Evolutionary conservation across 257 asterid species (phyloP).

Genomic region (Datura wrightii): DNA sequence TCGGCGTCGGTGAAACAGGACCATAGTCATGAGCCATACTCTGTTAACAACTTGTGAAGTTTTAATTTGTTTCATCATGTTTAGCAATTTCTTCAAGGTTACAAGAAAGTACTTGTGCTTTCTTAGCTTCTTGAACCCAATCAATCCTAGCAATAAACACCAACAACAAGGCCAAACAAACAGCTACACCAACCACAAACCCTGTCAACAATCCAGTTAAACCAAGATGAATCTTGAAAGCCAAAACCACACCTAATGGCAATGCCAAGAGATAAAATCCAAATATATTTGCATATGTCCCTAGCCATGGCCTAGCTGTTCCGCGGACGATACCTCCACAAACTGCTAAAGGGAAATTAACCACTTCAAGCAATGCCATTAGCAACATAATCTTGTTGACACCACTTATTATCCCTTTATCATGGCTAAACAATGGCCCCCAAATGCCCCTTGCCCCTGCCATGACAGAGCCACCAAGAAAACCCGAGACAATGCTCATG

Average conservation of each 20-base stretch:
- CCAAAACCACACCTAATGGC: constrained; percentile 72
- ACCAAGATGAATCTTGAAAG: constrained; percentile 63
- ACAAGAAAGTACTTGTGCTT: constrained; percentile 51
- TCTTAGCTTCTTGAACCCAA: constrained; percentile 72
- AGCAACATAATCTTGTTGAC: constrained; percentile 63
- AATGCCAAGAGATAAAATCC: constrained; percentile 80
- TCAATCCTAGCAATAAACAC: constrained; percentile 63
- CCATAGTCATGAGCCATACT: neutral
- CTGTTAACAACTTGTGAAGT: neutral
- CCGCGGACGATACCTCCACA: constrained; percentile 92
- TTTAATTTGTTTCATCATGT: constrained; percentile 24
- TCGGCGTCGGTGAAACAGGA: neutral
- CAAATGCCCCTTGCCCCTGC: constrained; percentile 59
- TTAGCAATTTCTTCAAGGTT: constrained; percentile 26
- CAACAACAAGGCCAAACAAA: constrained; percentile 66
- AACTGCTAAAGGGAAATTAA: constrained; percentile 80
- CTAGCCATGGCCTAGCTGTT: constrained; percentile 83
- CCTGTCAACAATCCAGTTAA: constrained; percentile 77
- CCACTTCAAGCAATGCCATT: constrained; percentile 72
- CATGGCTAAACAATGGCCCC: constrained; percentile 71
- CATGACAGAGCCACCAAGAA: constrained; percentile 62
- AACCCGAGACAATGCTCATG: constrained; percentile 47
- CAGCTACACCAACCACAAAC: constrained; percentile 63
- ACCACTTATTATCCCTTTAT: constrained; percentile 47
- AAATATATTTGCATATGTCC: constrained; percentile 69